A percentile compares a stretch with the other conserved stretches of the same genome.
phyloP scores from a whole-genome alignment of 257 asterid species.

The Solanum medicagineum region DNA sequence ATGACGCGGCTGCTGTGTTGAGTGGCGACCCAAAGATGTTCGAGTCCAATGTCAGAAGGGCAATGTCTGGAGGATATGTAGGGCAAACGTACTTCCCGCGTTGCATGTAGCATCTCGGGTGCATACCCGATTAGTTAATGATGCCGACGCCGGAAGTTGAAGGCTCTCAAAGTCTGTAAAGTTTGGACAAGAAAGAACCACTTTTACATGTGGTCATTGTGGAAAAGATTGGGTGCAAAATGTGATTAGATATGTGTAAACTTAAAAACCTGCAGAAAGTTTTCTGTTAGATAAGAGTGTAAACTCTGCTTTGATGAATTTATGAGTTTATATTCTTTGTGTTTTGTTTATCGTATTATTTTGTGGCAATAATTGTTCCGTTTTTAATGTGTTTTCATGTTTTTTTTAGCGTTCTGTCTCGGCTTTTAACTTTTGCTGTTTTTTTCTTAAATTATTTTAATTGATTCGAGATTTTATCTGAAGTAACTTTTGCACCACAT shows the following conservation, averaged over 20 bases:
- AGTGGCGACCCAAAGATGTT: slow-evolving; percentile 80
- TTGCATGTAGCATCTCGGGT: slow-evolving; percentile 36
- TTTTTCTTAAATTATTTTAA: background rate
- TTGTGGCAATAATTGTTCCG: background rate
- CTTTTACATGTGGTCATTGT: background rate
- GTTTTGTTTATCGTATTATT: background rate
- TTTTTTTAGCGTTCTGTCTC: no score
- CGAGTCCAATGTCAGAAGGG: slow-evolving; percentile 79
- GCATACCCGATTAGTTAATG: background rate
- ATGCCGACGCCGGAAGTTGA: background rate
- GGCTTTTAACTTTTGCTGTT: background rate
- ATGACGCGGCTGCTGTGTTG: slow-evolving; percentile 80
- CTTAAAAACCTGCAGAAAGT: background rate
- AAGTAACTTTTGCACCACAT: no score
- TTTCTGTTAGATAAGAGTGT: background rate
- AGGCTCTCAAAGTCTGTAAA: background rate
- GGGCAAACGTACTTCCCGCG: slow-evolving; percentile 80
- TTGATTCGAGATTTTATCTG: background rate
- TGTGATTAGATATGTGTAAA: background rate
- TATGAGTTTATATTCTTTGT: background rate
- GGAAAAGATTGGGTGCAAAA: background rate
- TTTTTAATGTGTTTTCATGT: background rate
- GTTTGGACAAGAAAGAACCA: background rate
- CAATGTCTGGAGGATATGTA: slow-evolving; percentile 83
- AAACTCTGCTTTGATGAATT: background rate